phyloP scores from a whole-genome alignment of 371 early-diverging fungal genomes.

The Haplosporangium sp. region DNA sequence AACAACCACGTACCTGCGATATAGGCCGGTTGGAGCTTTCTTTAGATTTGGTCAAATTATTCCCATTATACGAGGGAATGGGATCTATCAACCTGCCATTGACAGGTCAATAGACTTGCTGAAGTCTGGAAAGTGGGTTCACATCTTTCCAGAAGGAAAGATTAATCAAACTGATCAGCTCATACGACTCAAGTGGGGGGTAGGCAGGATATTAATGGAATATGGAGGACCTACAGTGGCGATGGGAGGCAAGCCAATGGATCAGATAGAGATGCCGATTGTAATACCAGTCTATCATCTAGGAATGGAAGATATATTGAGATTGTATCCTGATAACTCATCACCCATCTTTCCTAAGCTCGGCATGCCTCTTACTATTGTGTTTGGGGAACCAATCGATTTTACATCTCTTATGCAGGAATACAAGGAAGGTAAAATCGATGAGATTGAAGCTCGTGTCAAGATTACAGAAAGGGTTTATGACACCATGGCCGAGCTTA shows the following conservation, averaged over 20 bases:
- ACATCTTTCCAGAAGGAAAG: conserved; percentile 88
- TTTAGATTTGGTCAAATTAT: conserved; percentile 86
- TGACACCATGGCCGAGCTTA: conserved; percentile 63
- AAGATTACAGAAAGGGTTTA: conserved; percentile 67
- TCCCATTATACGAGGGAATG: conserved; percentile 86
- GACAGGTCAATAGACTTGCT: conserved; percentile 77
- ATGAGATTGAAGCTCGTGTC: conserved; percentile 70
- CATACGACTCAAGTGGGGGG: conserved; percentile 90
- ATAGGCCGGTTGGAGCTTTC: conserved; percentile 71
- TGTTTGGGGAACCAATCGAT: conserved; percentile 79
- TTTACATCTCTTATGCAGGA: conserved; percentile 67
- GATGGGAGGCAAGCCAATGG: conserved; percentile 52
- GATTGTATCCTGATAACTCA: conserved; percentile 53
- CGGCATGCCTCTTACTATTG: conserved; percentile 62
- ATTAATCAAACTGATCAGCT: conserved; percentile 76
- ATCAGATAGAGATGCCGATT: conserved; percentile 53
- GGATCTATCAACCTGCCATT: conserved; percentile 88
- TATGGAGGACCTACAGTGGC: conserved; percentile 63
- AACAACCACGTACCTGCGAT: neutral
- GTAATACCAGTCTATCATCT: conserved; percentile 55
- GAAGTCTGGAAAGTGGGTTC: conserved; percentile 76
- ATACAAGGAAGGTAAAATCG: conserved; percentile 63
- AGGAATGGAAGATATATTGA: conserved; percentile 61
- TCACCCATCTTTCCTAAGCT: conserved; percentile 60
- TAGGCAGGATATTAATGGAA: conserved; percentile 88